phyloP scores from a whole-genome alignment of 2,329 filamentous ascomycete species.

The Fusarium graminum region DNA sequence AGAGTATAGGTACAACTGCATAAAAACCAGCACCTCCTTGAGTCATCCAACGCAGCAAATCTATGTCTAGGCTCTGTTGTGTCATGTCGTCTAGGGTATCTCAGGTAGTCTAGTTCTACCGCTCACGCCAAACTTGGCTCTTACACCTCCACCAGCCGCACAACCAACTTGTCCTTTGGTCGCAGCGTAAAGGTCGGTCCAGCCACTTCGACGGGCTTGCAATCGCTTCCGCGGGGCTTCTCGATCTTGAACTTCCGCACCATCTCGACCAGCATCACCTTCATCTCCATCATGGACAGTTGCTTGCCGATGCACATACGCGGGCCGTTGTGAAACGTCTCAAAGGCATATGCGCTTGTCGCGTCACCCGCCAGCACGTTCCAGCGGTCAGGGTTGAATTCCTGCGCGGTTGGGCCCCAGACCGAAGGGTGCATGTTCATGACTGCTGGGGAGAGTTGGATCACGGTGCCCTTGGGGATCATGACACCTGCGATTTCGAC shows the following conservation, averaged over 20 bases:
- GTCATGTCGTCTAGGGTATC: conserved; percentile 6
- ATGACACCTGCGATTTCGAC: conserved; percentile 53
- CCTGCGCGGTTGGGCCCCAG: conserved; percentile 55
- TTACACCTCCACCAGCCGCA: conserved; percentile 35
- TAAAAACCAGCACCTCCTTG: background rate
- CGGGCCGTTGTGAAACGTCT: conserved; percentile 55
- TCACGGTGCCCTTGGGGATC: conserved; percentile 56
- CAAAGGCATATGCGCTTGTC: conserved; percentile 51
- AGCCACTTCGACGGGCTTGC: conserved; percentile 41
- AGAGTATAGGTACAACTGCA: background rate
- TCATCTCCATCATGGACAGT: conserved; percentile 56
- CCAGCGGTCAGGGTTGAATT: conserved; percentile 58
- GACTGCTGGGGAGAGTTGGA: conserved; percentile 55
- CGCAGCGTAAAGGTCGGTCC: conserved; percentile 47
- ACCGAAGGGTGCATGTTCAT: conserved; percentile 53
- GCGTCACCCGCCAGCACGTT: conserved; percentile 44
- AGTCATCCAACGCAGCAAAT: background rate
- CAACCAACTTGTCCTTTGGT: conserved; percentile 47
- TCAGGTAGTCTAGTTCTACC: background rate
- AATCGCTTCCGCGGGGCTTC: conserved; percentile 28
- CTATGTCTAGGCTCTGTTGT: background rate
- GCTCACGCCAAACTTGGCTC: conserved; percentile 4
- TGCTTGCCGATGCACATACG: conserved; percentile 56
- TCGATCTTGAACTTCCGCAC: conserved; percentile 51
- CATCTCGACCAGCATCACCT: conserved; percentile 53